phyloP scores from a whole-genome alignment of 1,284 basidiomycete species.

The Trichosporon sp. region DNA sequence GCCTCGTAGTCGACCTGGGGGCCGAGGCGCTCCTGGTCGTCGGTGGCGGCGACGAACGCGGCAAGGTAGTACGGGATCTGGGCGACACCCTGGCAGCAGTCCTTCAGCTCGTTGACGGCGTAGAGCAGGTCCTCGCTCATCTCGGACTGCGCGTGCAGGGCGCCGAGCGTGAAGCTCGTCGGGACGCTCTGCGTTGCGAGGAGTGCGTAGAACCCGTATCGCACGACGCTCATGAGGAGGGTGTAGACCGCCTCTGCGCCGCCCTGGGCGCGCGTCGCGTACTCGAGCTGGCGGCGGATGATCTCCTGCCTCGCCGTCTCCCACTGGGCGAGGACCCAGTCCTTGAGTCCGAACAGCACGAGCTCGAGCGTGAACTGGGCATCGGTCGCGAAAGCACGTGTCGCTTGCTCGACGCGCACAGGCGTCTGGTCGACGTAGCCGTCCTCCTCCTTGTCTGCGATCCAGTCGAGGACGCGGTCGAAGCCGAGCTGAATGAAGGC shows the following conservation, averaged over 20 bases:
- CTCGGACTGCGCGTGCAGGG: constrained; percentile 67
- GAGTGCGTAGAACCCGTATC: constrained; percentile 51
- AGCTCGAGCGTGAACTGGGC: constrained; percentile 57
- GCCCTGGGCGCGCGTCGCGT: background rate
- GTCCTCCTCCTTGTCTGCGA: background rate
- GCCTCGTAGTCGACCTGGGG: constrained; percentile 27
- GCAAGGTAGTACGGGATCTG: constrained; percentile 76
- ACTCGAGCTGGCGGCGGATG: background rate
- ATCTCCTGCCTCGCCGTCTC: constrained; percentile 33
- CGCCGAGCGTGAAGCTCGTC: constrained; percentile 64
- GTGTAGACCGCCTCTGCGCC: background rate
- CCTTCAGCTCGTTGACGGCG: background rate
- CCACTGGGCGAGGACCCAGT: constrained; percentile 75
- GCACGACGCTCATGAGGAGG: background rate
- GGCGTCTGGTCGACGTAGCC: background rate
- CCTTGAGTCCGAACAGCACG: constrained; percentile 69
- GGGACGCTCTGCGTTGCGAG: constrained; percentile 62
- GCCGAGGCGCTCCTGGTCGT: constrained; percentile 54
- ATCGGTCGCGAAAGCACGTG: constrained; percentile 39
- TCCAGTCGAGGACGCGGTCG: background rate
- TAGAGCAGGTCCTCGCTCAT: constrained; percentile 52
- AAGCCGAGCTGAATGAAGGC: background rate
- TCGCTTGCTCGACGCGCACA: background rate
- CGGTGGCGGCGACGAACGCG: constrained; percentile 68
- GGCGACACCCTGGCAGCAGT: constrained; percentile 56